A percentile compares a stretch with the other conserved stretches of the same genome.
These are phyloP conservation scores for Ceratobasidium theobromae DNA, from an alignment of 1,284 basidiomycete genomes.

Conservation along the genomic window DNA sequence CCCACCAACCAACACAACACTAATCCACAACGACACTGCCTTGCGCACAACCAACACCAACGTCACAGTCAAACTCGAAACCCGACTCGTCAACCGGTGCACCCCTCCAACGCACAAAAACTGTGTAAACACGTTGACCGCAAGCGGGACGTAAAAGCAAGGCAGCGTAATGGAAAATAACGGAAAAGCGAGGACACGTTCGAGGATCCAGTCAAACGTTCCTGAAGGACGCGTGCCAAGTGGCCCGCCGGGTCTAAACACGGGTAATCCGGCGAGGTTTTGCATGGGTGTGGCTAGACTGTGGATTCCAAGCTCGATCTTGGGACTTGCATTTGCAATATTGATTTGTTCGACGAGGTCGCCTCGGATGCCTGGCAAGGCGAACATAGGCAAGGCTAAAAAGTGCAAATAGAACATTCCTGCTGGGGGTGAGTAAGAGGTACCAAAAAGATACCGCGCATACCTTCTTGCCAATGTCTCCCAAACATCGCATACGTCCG, in stretches of 20 bases:
- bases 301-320: constrained; percentile 34
- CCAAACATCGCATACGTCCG: constrained; percentile 72
- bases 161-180: constrained; percentile 53
- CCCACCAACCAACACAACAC: constrained; percentile 55
- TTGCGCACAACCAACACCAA: constrained; percentile 89
- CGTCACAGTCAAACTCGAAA: constrained; percentile 81
- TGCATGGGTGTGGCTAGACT: constrained; percentile 6
- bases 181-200: constrained; percentile 37
- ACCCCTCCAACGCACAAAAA: constrained; percentile 89
- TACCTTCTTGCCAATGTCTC: constrained; percentile 75
- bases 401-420: constrained; percentile 83
- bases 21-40: constrained; percentile 79
- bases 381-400: constrained; percentile 72
- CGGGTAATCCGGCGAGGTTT: neutral
- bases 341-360: constrained; percentile 50
- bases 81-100: constrained; percentile 77
- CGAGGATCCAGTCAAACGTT: neutral
- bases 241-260: constrained; percentile 9
- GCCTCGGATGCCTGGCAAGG: constrained; percentile 50
- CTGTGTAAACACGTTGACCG: constrained; percentile 82
- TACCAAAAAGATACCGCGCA: neutral
- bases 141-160: constrained; percentile 63
- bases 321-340: constrained; percentile 50
- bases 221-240: neutral
- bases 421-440: neutral